A percentile compares a stretch with the other conserved stretches of the same genome.
These are phyloP conservation scores for Hypoxylon trugodes DNA, from an alignment of 495 filamentous ascomycete genomes.

Conservation along the genomic window DNA sequence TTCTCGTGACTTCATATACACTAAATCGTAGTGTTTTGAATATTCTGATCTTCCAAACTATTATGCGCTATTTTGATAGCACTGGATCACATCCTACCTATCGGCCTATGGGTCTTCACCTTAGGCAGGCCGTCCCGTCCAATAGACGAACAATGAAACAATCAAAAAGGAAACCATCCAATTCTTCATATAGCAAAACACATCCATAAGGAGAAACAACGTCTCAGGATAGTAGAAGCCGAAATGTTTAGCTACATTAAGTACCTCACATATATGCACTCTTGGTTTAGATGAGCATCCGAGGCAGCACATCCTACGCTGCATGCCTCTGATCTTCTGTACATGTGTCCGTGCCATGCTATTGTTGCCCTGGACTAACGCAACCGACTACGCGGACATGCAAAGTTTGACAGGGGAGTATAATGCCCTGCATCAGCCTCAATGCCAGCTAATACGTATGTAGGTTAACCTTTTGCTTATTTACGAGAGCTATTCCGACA, in stretches of 20 bases:
- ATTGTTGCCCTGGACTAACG: not conserved
- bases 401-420: not conserved
- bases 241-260: too few species aligned
- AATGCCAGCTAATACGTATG: conserved; percentile 1
- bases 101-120: too few species aligned
- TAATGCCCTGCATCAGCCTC: conserved; percentile 6
- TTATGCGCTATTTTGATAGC: too few species aligned
- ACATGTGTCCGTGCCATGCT: not conserved
- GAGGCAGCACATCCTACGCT: not conserved
- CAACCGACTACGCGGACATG: not conserved
- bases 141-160: not conserved
- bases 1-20: too few species aligned
- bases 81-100: too few species aligned
- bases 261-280: not conserved
- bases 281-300: not conserved
- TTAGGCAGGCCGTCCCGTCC: too few species aligned
- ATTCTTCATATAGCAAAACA: not conserved
- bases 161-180: not conserved
- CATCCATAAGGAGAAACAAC: not conserved
- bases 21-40: too few species aligned
- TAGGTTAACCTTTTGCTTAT: conserved; percentile 6
- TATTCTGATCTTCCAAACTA: too few species aligned
- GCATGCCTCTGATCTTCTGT: not conserved
- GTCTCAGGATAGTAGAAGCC: not conserved
- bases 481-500: not conserved